Conservation (phyloP, 2,329 filamentous ascomycete species). For the Phialemoniopsis sp. region DNA sequence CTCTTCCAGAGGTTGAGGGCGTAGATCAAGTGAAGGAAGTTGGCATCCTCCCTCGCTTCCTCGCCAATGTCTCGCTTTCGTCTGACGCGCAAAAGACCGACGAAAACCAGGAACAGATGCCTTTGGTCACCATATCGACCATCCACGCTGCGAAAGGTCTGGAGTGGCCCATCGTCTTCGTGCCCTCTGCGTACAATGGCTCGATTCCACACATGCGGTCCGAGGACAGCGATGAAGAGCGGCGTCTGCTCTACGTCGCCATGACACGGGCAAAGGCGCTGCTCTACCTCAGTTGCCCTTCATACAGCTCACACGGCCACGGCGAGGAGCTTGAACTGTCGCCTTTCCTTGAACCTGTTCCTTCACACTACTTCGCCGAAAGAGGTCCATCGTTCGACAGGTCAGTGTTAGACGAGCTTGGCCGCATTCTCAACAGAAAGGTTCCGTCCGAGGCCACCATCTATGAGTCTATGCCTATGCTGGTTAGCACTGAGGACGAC, state of each 20-base stretch:
- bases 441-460: constrained; percentile 54
- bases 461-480: constrained; percentile 43
- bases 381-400: constrained; percentile 68
- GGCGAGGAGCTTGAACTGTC: constrained; percentile 60
- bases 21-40: constrained; percentile 65
- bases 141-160: constrained; percentile 95
- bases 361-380: constrained; percentile 41
- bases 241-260: constrained; percentile 86
- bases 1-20: constrained; percentile 65
- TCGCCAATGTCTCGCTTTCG: constrained; percentile 87
- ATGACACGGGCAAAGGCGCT: constrained; percentile 91
- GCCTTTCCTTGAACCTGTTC: constrained; percentile 62
- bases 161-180: constrained; percentile 94
- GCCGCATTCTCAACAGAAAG: constrained; percentile 64
- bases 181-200: constrained; percentile 84
- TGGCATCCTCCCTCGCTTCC: constrained; percentile 65
- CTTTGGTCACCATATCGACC: constrained; percentile 84
- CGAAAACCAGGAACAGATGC: constrained; percentile 48
- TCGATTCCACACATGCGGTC: constrained; percentile 85
- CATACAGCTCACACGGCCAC: constrained; percentile 57
- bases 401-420: constrained; percentile 59
- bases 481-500: constrained; percentile 62
- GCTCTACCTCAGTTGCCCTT: constrained; percentile 79
- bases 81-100: constrained; percentile 69
- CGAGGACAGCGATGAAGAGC: constrained; percentile 83